These are phyloP conservation scores for Ceratocystis colombiana DNA, from an alignment of 2,329 filamentous ascomycete species.

Conservation along the genomic window DNA sequence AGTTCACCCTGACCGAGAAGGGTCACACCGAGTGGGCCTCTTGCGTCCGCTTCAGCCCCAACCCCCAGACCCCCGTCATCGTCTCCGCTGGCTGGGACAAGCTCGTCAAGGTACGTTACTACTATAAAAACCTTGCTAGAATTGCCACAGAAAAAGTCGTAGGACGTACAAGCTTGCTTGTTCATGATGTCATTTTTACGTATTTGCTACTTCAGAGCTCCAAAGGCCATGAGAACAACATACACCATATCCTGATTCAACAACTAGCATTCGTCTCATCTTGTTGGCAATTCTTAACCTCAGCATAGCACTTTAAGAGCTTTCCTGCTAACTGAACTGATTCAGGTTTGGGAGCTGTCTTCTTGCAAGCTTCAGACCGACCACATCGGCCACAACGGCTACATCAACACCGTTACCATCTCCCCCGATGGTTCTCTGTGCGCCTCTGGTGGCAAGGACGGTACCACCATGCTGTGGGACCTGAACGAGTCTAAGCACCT, in stretches of 20 bases:
- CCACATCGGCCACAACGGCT: constrained; percentile 98
- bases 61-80: constrained; percentile 99
- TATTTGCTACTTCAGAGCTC: constrained; percentile 99
- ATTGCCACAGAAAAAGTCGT: neutral
- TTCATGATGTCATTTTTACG: constrained; percentile 83
- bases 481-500: constrained; percentile 99
- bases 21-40: constrained; percentile 99
- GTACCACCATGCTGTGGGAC: constrained; percentile 99
- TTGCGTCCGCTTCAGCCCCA: constrained; percentile 98
- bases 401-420: constrained; percentile 99
- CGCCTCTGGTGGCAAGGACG: constrained; percentile 98
- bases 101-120: constrained; percentile 87
- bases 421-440: constrained; percentile 98
- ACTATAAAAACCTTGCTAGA: constrained; percentile 14
- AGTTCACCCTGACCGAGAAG: constrained; percentile 99
- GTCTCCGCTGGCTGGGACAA: constrained; percentile 99
- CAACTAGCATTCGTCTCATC: constrained; percentile 16
- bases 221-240: constrained; percentile 87
- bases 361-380: constrained; percentile 99
- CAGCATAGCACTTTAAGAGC: neutral
- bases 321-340: constrained; percentile 2
- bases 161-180: constrained; percentile 30
- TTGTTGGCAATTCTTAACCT: constrained; percentile 2
- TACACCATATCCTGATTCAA: constrained; percentile 76
- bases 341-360: constrained; percentile 95